Base-by-base conservation (phyloP, 2,329 filamentous ascomycete genomes). In the Akanthomyces lecanii region DNA sequence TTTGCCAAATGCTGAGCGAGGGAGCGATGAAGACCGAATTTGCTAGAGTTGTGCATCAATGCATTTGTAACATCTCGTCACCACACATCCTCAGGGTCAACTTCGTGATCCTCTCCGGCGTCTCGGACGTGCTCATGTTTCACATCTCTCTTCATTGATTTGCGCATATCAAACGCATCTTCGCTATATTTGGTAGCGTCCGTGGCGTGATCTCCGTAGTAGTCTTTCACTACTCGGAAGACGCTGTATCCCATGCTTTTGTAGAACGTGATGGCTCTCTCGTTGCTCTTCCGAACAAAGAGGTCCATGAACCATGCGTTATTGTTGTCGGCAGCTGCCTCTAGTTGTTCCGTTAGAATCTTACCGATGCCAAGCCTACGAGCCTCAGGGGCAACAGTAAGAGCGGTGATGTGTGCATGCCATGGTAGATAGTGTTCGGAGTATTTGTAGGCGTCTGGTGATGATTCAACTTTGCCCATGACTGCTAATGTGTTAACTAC, bases 111-210 rank as follows among this genome's bases (percentile, higher is more conserved):
- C 79, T 95, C 90, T 21, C 95, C 95, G 69, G 94, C 86, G 61
- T 89, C 85, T 67, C 95, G 85, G 54, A 96, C 83, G 75, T 96
- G 91, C 74, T 90, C 84, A 63, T 83, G 78, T 62, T 88, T 84
- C 74, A 83, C 85, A 77, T 99, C 95, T 71, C 93, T 85, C 76
- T 85, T 90, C 78, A 94, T 86, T 44, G 59, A 47, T 40, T 61
- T 98, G 67, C 95, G 86, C 95, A 99, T 99, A 78, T 99, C 95
- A 74, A 91, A 95, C 21, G 94, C 95, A 79, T 98, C 94, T 76
- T 96, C 92, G 57, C 86, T 85, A 18, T 79, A 79, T 65, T 83
- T 80, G 11, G 82, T 85, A 4, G 86, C 85, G 61, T 86, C 84
- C 60, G 79, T 83, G 36, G 88, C 84, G 72, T 96, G 90, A 73